Evolutionary conservation across 176 grass and related monocot species (phyloP), one percentile per base, ranked within the genome.

Genomic region (Zea luxurians): DNA sequence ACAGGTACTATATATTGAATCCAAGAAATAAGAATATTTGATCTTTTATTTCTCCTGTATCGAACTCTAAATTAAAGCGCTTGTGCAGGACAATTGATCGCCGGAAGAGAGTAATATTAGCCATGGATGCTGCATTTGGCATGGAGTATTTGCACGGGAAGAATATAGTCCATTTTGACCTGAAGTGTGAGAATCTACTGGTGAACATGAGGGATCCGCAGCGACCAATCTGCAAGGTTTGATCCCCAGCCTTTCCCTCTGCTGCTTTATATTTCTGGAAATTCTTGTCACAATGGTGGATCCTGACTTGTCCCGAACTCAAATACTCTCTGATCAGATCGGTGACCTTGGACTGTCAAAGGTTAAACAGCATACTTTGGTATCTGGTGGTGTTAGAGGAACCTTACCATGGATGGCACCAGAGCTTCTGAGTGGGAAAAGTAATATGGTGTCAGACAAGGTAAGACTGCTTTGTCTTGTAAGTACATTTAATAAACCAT

Each of bases 321-420:
- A 71, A 89, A 89, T 67, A 77, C 36, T 67, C 87, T 17, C 50
- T 80, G 76, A 73, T 55, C 75, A 99, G 96, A 95, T 99, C 44
- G 96, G 96, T 55, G 96, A 99, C 80, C 91, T 99, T 5, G 96
- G 96, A 48, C 78, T 99, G 88, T 99, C 96, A 73, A 99, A 99
- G 86, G 91, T 99, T 59, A 99, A 99, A 80, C 92, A 99, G 8
- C 92, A 99, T 52, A 99, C 96, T 70, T 77, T 95, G 88, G 96
- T 99, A 48, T 99, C 96, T 64, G 96, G 96, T 81, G 96, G 96
- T 85, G 81, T 99, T 44, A 91, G 96, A 63, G 96, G 96, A 84
- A 99, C 96, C 64, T 95, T 99, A 83, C 96, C 96, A 57, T 99
- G 96, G 96, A 99, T 99, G 96, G 96, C 96, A 40, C 92, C 96